phyloP scores from a whole-genome alignment of 768 basidiomycete species.

The Trametes villosa region DNA sequence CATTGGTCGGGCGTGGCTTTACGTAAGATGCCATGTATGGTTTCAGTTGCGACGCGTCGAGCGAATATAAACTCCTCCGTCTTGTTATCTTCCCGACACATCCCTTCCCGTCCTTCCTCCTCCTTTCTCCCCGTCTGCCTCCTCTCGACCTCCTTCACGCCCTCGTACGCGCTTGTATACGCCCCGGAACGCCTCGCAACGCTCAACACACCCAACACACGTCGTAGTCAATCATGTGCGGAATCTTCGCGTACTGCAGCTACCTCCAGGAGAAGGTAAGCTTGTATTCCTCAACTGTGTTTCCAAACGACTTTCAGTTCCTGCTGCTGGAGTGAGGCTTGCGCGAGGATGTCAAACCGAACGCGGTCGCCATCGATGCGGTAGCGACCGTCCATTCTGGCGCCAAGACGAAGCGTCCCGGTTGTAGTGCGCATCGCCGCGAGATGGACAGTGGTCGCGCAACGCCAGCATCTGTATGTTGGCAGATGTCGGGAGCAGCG shows the following conservation, averaged over 20 bases:
- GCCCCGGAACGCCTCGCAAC: constrained; percentile 14
- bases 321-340: background rate
- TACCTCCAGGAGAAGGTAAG: constrained; percentile 92
- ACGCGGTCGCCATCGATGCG: background rate
- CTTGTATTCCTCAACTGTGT: constrained; percentile 13
- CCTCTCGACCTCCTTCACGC: background rate
- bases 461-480: background rate
- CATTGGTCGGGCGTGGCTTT: background rate
- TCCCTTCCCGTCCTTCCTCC: background rate
- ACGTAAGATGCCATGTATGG: constrained; percentile 17
- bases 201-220: background rate
- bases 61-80: constrained; percentile 21
- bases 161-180: background rate
- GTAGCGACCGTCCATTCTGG: background rate
- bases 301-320: no score
- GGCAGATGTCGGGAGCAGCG: background rate
- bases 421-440: background rate
- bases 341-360: background rate
- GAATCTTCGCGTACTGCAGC: constrained; percentile 96
- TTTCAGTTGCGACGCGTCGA: constrained; percentile 21
- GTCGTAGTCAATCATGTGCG: constrained; percentile 64
- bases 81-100: constrained; percentile 6
- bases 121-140: background rate
- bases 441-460: background rate
- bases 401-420: background rate